These are phyloP conservation scores for Rostrohypoxylon terebratum DNA, from an alignment of 495 filamentous ascomycete species.

Conservation along the genomic window DNA sequence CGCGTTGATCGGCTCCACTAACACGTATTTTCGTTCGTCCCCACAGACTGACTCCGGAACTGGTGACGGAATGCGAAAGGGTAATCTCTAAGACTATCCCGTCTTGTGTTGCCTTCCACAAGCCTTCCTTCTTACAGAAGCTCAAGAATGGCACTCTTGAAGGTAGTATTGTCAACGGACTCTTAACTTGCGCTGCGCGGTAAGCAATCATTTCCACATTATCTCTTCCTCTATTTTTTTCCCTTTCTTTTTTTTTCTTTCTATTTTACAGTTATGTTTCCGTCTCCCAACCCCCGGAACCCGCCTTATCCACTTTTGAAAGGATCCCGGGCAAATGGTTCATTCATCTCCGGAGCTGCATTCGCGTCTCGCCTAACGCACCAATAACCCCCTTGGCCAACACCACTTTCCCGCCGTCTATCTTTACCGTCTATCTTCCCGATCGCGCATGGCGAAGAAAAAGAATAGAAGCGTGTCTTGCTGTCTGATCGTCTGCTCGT, in stretches of 20 bases:
- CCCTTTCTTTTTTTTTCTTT: slow-evolving; percentile 11
- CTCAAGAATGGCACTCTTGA: slow-evolving; percentile 61
- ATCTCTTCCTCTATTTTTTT: background rate
- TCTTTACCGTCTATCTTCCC: slow-evolving; percentile 32
- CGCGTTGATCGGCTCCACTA: slow-evolving; percentile 49
- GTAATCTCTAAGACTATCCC: slow-evolving; percentile 63
- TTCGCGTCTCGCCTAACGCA: slow-evolving; percentile 38
- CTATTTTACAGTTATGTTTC: slow-evolving; percentile 2
- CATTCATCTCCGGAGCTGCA: slow-evolving; percentile 45
- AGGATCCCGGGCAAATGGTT: slow-evolving; percentile 48
- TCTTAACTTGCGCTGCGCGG: slow-evolving; percentile 62
- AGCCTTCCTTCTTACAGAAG: slow-evolving; percentile 63
- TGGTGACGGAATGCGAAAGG: slow-evolving; percentile 62
- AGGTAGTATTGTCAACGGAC: slow-evolving; percentile 60
- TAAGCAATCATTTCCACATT: slow-evolving; percentile 43
- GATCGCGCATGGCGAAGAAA: slow-evolving; percentile 27
- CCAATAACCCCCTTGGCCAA: slow-evolving; percentile 27
- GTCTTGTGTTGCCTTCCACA: slow-evolving; percentile 65
- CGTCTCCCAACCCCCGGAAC: slow-evolving; percentile 17
- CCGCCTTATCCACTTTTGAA: slow-evolving; percentile 42
- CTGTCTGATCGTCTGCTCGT: background rate
- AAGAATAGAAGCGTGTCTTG: background rate
- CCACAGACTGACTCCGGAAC: slow-evolving; percentile 60
- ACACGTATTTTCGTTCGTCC: slow-evolving; percentile 45
- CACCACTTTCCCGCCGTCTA: slow-evolving; percentile 32